Percentiles rank a stretch among this genome's conserved stretches.
Evolutionary conservation across 2,329 filamentous ascomycete species (phyloP).

Genomic region (Magnaporthiopsis incrustans): DNA sequence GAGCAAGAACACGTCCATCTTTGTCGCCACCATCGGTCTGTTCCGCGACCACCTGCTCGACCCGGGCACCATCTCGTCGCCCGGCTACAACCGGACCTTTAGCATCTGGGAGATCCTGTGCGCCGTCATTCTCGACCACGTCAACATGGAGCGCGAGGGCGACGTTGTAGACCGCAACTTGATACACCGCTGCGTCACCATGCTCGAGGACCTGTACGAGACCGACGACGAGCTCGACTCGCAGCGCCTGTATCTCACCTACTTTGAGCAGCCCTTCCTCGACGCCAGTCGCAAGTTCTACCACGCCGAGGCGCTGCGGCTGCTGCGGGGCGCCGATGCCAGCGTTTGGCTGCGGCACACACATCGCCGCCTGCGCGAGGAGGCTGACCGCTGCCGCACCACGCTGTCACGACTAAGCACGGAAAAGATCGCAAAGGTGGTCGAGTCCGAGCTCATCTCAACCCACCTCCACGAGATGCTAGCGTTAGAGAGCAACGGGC

Average conservation of each 20-base stretch:
- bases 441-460: slow-evolving; percentile 74
- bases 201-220: slow-evolving; percentile 86
- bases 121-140: slow-evolving; percentile 78
- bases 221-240: slow-evolving; percentile 68
- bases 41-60: slow-evolving; percentile 78
- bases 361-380: slow-evolving; percentile 66
- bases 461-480: slow-evolving; percentile 75
- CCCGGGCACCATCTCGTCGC: slow-evolving; percentile 20
- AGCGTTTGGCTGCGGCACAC: slow-evolving; percentile 74
- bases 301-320: slow-evolving; percentile 59
- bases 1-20: slow-evolving; percentile 65
- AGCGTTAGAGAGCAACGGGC: slow-evolving; percentile 73
- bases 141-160: slow-evolving; percentile 85
- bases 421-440: slow-evolving; percentile 64
- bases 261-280: slow-evolving; percentile 76
- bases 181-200: slow-evolving; percentile 75
- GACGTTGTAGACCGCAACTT: slow-evolving; percentile 79
- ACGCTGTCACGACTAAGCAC: slow-evolving; percentile 68
- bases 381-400: slow-evolving; percentile 73
- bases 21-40: slow-evolving; percentile 73
- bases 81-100: slow-evolving; percentile 15
- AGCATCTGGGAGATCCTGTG: slow-evolving; percentile 69
- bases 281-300: slow-evolving; percentile 68
- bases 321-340: slow-evolving; percentile 73
- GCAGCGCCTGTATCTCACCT: slow-evolving; percentile 73